Base-by-base conservation (phyloP, 495 filamentous ascomycete genomes). In the Penicillium flavigenum region DNA sequence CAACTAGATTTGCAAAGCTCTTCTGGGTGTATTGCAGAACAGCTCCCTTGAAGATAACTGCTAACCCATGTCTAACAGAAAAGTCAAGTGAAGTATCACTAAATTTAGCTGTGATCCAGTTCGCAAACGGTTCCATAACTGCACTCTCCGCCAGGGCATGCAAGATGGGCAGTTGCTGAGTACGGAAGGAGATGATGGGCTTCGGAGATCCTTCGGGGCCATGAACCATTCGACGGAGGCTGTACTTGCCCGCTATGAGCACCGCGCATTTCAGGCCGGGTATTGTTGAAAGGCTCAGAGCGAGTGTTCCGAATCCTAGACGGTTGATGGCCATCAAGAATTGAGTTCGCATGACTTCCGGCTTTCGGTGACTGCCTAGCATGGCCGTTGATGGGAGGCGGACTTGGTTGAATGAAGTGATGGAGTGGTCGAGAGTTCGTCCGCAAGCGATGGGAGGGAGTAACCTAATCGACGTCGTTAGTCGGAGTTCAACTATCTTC, bases 351-450 rank as follows among this genome's bases (percentile, higher is more conserved):
- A 57, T 45, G 44, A 72, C 48, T 0, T 12, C 8, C 4, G 64
- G 50, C 24, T 55, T 57, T 24, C 44, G 44, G 16, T 63, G 32
- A 54, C 47, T n/a, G 49, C 73, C 36, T n/a, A 73, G 57, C 31
- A 74, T 62, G 1, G 72, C 62, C 3, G 60, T 46, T 2, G 48
- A 19, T 16, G 60, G 47, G 1, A 75, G 59, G 0, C 41, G 51
- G 11, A 75, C 72, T 24, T 72, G 62, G 38, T 67, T 47, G 60
- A 75, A 75, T 0, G 58, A 57, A 1, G 72, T 75, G 26, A 75
- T 58, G 46, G 64, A 41, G 48, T 75, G 68, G 51, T 75, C 66
- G n/a, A 74, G 38, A 4, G 61, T 56, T 27, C 63, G 63, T 2
- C 64, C 64, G 3, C 68, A 64, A n/a, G 60, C 52, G 20, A 59